Base-by-base conservation (phyloP, 2,329 filamentous ascomycete species). In the Didymella pinodella region DNA sequence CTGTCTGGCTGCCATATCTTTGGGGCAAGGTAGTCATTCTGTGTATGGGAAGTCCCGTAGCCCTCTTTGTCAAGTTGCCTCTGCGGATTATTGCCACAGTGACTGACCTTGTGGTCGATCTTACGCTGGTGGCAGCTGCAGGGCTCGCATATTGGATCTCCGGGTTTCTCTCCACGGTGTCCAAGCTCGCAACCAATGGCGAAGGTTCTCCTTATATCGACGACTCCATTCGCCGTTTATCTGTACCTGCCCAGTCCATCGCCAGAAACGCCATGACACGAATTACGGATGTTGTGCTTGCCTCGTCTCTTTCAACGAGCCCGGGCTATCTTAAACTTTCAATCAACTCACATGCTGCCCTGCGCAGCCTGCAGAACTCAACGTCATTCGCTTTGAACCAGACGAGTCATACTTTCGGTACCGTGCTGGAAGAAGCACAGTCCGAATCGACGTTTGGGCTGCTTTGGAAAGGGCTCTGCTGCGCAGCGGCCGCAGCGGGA, bases 1-100 rank as follows among this genome's bases (percentile, higher is more conserved):
- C 93, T 50, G 87, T 98, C 44, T 97, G 95, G 80, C 80, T 97
- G 50, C 95, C 95, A 0, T 99, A 98, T 78, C 90, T 97, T 54
- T 88, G 93, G 72, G 95, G 95, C 14, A 93, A 96, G 65, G 82
- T 96, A 26, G 88, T 91, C 4, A 83, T 98, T 43, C 88, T 94
- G 73, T 82, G 93, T 48, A 75, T 94, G 25, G 92, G 91, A 12
- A 92, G 93, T 65, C 94, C 94, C 2, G 80, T 92, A 36, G 81
- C 84, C n/a, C 80, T 88, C 29, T 74, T 87, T 49, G 72, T 90
- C 62, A 87, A 86, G 74, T 85, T 92, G 14, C 88, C 94, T 4
- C 80, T 96, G 22, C 87, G 87, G 47, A 83, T 93, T 40, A 73
- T 93, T 10, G 91, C 93, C 43, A 86, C 87, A 54, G 75, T 88